Evolutionary conservation across 768 basidiomycete genomes (phyloP).

Genomic region (Fomitopsis pulvina): DNA sequence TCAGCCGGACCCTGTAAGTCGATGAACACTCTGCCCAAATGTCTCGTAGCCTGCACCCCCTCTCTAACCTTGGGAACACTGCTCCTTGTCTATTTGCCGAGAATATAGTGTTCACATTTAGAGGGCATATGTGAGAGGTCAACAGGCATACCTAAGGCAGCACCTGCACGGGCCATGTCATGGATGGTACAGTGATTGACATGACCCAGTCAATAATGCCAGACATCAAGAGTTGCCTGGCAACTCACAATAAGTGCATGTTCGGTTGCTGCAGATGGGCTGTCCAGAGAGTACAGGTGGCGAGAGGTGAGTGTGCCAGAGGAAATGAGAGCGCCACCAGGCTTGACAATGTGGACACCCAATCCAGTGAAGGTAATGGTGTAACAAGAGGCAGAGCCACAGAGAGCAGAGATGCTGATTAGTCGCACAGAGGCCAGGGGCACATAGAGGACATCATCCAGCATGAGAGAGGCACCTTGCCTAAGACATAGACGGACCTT

Average conservation of each 20-base stretch:
- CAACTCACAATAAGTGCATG: neutral
- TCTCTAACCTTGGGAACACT: too few species aligned
- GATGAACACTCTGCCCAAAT: too few species aligned
- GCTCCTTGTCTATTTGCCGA: too few species aligned
- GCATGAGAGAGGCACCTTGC: neutral
- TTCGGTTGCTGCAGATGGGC: neutral
- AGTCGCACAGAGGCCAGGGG: conserved; percentile 6
- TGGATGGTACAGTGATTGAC: too few species aligned
- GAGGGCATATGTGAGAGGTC: too few species aligned
- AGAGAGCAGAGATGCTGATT: conserved; percentile 7
- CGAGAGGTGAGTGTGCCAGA: neutral
- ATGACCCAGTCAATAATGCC: too few species aligned
- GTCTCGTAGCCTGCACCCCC: too few species aligned
- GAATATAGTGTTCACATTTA: too few species aligned
- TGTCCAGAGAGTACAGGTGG: conserved; percentile 1
- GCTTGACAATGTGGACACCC: neutral
- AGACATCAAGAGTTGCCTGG: too few species aligned
- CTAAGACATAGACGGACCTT: neutral
- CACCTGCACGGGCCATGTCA: too few species aligned
- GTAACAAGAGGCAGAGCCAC: neutral
- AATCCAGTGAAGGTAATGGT: neutral
- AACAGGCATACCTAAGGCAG: too few species aligned
- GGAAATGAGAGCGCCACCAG: neutral
- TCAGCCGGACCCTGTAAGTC: too few species aligned
- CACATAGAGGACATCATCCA: conserved; percentile 3